Evolutionary conservation across 2,329 filamentous ascomycete genomes (phyloP).

Genomic region (Orbilia brochopaga): DNA sequence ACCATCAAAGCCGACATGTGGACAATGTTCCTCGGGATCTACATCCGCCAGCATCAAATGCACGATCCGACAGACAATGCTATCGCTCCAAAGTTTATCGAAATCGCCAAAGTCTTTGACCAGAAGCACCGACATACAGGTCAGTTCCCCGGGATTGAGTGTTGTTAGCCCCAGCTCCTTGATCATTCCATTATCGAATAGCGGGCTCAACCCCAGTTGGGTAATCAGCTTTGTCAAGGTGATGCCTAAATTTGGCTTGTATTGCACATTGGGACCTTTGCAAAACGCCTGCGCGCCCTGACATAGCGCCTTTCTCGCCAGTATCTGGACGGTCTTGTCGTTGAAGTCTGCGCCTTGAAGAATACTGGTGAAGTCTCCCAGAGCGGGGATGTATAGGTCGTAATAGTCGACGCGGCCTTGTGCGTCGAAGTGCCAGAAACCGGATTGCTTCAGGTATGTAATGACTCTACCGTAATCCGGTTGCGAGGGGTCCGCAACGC

Average conservation of each 20-base stretch:
- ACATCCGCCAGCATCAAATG: conserved; percentile 57
- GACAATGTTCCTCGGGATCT: conserved; percentile 38
- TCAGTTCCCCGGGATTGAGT: conserved; percentile 51
- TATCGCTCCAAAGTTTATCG: conserved; percentile 60
- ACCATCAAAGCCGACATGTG: conserved; percentile 37
- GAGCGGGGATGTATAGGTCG: conserved; percentile 60
- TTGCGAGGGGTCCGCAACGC: conserved; percentile 26
- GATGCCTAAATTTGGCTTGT: conserved; percentile 43
- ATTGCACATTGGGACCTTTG: conserved; percentile 58
- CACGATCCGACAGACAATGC: conserved; percentile 59
- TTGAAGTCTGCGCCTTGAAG: conserved; percentile 55
- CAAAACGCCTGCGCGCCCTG: conserved; percentile 57
- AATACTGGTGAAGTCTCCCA: conserved; percentile 57
- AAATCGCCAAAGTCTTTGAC: conserved; percentile 59
- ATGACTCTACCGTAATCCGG: conserved; percentile 53
- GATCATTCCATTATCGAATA: conserved; percentile 9
- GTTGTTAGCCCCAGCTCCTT: conserved; percentile 13
- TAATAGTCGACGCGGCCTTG: conserved; percentile 60
- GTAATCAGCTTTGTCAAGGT: not conserved
- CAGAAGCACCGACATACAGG: conserved; percentile 57
- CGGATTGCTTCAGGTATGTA: conserved; percentile 58
- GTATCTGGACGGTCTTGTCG: conserved; percentile 54
- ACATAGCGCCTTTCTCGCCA: conserved; percentile 57
- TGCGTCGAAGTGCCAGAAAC: conserved; percentile 62
- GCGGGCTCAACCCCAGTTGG: conserved; percentile 11